These are phyloP conservation scores for Solanum phureja DNA, from an alignment of 257 asterid species.

Conservation along the genomic window DNA sequence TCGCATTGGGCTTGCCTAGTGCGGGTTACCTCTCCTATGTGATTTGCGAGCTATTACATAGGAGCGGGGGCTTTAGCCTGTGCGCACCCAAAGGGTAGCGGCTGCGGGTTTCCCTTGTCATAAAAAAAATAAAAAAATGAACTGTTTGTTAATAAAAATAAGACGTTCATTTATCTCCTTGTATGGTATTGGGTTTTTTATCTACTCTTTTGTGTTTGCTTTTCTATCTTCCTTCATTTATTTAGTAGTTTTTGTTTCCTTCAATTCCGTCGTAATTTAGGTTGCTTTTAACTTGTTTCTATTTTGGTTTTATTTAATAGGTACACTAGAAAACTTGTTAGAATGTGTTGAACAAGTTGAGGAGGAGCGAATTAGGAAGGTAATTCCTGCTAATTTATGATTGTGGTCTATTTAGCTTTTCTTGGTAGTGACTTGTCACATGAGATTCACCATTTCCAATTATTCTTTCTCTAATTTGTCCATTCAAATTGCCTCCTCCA, in stretches of 20 bases:
- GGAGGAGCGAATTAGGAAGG: slow-evolving; percentile 76
- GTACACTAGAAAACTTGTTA: slow-evolving; percentile 83
- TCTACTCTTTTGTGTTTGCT: neutral
- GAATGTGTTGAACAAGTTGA: slow-evolving; percentile 64
- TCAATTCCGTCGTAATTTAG: neutral
- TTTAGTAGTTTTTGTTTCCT: neutral
- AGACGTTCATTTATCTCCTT: neutral
- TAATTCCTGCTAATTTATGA: slow-evolving; percentile 12
- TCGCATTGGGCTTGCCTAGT: too few relatives aligned
- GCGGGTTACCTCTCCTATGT: too few relatives aligned
- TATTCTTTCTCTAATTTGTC: neutral
- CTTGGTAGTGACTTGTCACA: neutral
- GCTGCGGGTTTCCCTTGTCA: too few relatives aligned
- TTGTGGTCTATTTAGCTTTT: neutral
- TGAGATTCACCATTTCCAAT: neutral
- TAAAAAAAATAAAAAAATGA: neutral
- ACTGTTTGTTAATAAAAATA: neutral
- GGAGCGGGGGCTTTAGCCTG: too few relatives aligned
- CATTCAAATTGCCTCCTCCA: neutral
- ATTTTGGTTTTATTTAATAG: slow-evolving; percentile 22
- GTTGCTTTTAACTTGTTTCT: neutral
- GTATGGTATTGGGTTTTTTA: neutral
- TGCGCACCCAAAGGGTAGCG: too few relatives aligned
- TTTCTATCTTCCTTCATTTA: neutral
- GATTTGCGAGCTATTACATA: too few relatives aligned